phyloP scores from a whole-genome alignment of 23 red algal species.

The Gracilaria domingensis region DNA sequence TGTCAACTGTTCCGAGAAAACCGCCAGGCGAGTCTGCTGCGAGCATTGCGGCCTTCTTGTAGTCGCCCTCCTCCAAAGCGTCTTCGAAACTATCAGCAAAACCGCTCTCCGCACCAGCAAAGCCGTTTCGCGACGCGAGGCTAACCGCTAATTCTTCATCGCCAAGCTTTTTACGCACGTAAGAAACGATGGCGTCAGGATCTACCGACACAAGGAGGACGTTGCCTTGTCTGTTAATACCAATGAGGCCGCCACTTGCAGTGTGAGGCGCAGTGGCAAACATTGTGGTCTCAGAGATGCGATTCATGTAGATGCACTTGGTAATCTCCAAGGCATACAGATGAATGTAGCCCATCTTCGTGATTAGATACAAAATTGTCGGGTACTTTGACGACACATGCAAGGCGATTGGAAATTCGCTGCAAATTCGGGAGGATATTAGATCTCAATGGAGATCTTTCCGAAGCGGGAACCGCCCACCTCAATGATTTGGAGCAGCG shows the following conservation, averaged over 20 bases:
- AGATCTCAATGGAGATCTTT: conserved; percentile 86
- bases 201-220: conserved; percentile 79
- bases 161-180: conserved; percentile 77
- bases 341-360: conserved; percentile 94
- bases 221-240: conserved; percentile 87
- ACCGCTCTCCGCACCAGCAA: conserved; percentile 84
- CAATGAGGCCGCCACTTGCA: conserved; percentile 84
- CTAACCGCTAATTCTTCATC: conserved; percentile 83
- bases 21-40: conserved; percentile 91
- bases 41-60: conserved; percentile 84
- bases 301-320: conserved; percentile 95
- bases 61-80: conserved; percentile 78
- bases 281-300: conserved; percentile 80
- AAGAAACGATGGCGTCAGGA: conserved; percentile 72
- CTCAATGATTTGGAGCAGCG: conserved; percentile 83
- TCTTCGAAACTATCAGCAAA: conserved; percentile 90
- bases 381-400: conserved; percentile 79
- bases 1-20: conserved; percentile 73
- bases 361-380: conserved; percentile 81
- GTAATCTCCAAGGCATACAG: conserved; percentile 84
- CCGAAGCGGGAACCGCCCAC: conserved; percentile 84
- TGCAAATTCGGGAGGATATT: conserved; percentile 78
- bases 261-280: conserved; percentile 76
- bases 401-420: conserved; percentile 86
- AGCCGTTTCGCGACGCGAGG: conserved; percentile 88